phyloP scores from a whole-genome alignment of 108 stramenopile species.

The Pseudonitzschia delicatissima region DNA sequence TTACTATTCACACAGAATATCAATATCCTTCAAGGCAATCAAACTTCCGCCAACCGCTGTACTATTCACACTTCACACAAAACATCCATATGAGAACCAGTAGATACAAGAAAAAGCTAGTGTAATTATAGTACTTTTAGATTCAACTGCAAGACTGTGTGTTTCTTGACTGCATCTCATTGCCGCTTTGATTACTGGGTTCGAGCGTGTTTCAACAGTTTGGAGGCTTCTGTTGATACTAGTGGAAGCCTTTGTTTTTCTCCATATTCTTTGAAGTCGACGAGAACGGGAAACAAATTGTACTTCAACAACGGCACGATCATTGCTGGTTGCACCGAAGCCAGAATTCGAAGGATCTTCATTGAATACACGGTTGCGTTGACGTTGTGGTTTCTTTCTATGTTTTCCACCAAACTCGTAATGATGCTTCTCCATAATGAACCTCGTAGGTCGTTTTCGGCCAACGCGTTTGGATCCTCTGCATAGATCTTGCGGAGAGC shows the following conservation, averaged over 20 bases:
- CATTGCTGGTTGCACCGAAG: slow-evolving; percentile 18
- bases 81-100: no score
- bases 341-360: slow-evolving; percentile 16
- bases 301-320: slow-evolving; percentile 10
- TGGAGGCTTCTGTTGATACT: slow-evolving; percentile 18
- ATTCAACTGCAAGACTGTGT: no score
- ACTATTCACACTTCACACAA: no score
- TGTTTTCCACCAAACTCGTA: slow-evolving; percentile 10
- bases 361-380: slow-evolving; percentile 20
- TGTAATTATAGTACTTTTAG: no score
- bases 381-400: slow-evolving; percentile 15
- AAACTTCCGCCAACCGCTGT: no score
- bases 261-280: slow-evolving; percentile 13
- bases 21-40: no score
- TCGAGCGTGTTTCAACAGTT: slow-evolving; percentile 8
- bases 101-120: no score
- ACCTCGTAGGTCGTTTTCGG: neutral
- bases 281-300: slow-evolving; percentile 7
- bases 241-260: neutral
- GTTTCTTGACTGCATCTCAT: no score
- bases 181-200: no score
- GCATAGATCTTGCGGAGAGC: slow-evolving; percentile 3
- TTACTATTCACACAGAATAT: no score
- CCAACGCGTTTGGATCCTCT: neutral
- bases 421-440: slow-evolving; percentile 19